A percentile compares a stretch with the other conserved stretches of the same genome.
Conservation (phyloP, 805 yeast species). For the Nakazawaea holstii region DNA sequence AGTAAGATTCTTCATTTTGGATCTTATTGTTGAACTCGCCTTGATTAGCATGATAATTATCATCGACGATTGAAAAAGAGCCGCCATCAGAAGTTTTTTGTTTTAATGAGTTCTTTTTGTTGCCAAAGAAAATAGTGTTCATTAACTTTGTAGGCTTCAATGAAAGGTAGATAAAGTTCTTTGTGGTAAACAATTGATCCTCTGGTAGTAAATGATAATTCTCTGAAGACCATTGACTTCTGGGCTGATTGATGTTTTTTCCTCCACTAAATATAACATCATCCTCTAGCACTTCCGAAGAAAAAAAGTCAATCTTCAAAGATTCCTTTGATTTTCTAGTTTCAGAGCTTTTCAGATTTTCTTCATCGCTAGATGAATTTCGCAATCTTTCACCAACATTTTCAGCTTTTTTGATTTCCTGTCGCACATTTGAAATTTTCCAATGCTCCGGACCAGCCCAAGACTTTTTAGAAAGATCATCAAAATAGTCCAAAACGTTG, state of each 20-base stretch:
- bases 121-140: conserved; percentile 21
- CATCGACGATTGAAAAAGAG: conserved; percentile 33
- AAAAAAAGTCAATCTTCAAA: conserved; percentile 22
- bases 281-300: conserved; percentile 19
- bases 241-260: conserved; percentile 19
- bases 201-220: conserved; percentile 35
- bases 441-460: conserved; percentile 96
- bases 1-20: neutral
- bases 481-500: conserved; percentile 68
- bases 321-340: conserved; percentile 23
- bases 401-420: conserved; percentile 14
- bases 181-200: conserved; percentile 45
- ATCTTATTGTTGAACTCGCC: conserved; percentile 31
- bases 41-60: conserved; percentile 44
- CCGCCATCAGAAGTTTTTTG: conserved; percentile 15
- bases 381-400: neutral
- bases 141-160: conserved; percentile 34
- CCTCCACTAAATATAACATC: conserved; percentile 22
- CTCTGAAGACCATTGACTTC: conserved; percentile 13
- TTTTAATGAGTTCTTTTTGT: conserved; percentile 14
- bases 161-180: conserved; percentile 39
- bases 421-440: conserved; percentile 66
- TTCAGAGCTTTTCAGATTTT: neutral
- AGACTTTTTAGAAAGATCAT: conserved; percentile 57
- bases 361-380: no score